Conservation (phyloP, 768 basidiomycete species). For the Boletus reticuloceps region DNA sequence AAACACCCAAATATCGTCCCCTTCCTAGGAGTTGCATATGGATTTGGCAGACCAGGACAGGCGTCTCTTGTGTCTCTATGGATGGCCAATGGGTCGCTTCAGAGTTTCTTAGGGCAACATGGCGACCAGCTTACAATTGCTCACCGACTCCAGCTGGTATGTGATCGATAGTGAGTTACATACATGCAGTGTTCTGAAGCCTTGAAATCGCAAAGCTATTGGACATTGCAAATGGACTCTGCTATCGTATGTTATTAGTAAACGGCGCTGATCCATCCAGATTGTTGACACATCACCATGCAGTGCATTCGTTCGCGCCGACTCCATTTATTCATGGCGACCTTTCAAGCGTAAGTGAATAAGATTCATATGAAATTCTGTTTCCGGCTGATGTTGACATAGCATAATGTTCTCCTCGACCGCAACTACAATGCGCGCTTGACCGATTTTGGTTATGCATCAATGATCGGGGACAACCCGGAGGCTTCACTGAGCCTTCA, state of each 20-base stretch:
- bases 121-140: not conserved
- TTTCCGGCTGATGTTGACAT: not conserved
- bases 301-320: conserved; percentile 8
- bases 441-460: conserved; percentile 1
- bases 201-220: not conserved
- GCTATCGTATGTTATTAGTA: not conserved
- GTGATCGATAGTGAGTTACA: not conserved
- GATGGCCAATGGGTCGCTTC: conserved; percentile 3
- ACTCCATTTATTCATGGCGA: conserved; percentile 12
- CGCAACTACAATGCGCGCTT: not conserved
- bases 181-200: not conserved
- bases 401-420: conserved; percentile 6
- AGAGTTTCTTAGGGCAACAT: not conserved
- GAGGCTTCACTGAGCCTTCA: not conserved
- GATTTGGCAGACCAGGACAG: conserved; percentile 19
- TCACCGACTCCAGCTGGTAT: conserved; percentile 6
- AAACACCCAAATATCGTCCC: not conserved
- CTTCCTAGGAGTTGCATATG: conserved; percentile 13
- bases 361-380: no score
- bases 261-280: no score
- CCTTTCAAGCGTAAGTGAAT: conserved; percentile 3
- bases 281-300: not conserved
- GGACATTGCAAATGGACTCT: conserved; percentile 7
- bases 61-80: conserved; percentile 1
- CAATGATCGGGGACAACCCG: not conserved